Evolutionary conservation across 805 yeast species (phyloP), one percentile per base, ranked within the genome.

Genomic region (Blastobotrys peoriensis): DNA sequence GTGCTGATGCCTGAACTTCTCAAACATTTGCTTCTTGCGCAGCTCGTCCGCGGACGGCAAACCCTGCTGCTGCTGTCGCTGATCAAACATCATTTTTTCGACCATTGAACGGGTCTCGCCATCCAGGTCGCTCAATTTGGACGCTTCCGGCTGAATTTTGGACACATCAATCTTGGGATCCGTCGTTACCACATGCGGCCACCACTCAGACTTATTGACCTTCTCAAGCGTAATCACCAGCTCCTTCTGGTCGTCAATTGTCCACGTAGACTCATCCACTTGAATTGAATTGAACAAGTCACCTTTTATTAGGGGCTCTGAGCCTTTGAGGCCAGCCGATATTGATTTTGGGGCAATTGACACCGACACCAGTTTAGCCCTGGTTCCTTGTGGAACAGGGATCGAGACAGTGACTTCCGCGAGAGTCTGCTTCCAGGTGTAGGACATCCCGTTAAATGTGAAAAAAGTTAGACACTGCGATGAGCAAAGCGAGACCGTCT

Each of bases 1-100:
- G 45, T 70, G 75, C 61, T 65, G 68, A 22, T 47, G 30, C 50
- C 68, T 67, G 60, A 70, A 70, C 45, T 60, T 59, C 25, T 64
- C 65, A 40, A 70, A 52, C 17, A 60, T 49, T 36, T 58, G 51
- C 49, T 59, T 58, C 48, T 64, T 62, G 35, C 58, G 53, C 43
- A 58, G 47, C 39, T 69, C 71, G 33, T 66, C 71, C 41, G 62
- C 55, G 15, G 69, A 50, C 2, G 70, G 71, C 49, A 53, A 49
- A 5, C 70, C 69, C 54, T 44, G 38, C 43, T 64, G 61, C 53
- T 70, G 67, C 48, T 69, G 73, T 33, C 55, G 59, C 52, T 70
- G 72, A 46, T 70, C 74, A 49, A 62, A 66, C 74, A 70, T 67
- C 75, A 70, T 69, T 44, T 71, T 70, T 53, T 70, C 75, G 2